Evolutionary conservation across 305 asterid genomes (phyloP), one percentile per base, ranked within the genome.

Genomic region (Rubia peregrina): DNA sequence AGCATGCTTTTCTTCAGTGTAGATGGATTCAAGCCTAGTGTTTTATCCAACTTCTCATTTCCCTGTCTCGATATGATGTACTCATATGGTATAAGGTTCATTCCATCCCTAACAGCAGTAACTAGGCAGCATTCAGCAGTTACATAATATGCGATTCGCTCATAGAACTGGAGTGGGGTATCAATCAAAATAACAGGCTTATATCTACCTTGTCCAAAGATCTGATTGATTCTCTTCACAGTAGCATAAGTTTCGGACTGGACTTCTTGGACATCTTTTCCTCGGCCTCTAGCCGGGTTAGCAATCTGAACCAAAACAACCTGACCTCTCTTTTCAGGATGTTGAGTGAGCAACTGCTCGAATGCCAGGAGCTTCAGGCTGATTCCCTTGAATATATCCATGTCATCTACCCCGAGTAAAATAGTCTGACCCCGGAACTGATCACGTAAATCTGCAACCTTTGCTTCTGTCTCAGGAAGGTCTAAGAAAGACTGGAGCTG

Each of bases 331-430:
- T 78, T 80, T 38, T 84, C 85, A 44, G 91, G 95, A 83, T 86
- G 84, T 16, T 86, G 91, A 60, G 75, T 77, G 33, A 91, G 92
- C 78, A 91, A 61, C 66, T 89, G 97, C 79, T 91, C 97, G 40
- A 91, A 87, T 19, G 97, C 96, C 33, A 91, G 76, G 69, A 91
- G 92, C 61, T 91, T 91, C 84, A 91, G 81, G 82, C 90, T 91
- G 73, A 91, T 91, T 42, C 97, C 97, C 78, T 91, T 91, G 73
- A 91, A 91, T 71, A 91, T 90, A 75, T 90, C 96, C 96, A 90
- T 90, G 83, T 90, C 96, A 71, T 89, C 96, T 40, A 89, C 96
- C 73, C 97, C 97, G 49, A 90, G 96, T 83, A 90, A 79, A 55
- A 91, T 85, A 4, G 84, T 87, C 73, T 73, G 85, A 67, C 86